phyloP scores from a whole-genome alignment of 1,284 basidiomycete genomes.

The Caloboletus firmus region DNA sequence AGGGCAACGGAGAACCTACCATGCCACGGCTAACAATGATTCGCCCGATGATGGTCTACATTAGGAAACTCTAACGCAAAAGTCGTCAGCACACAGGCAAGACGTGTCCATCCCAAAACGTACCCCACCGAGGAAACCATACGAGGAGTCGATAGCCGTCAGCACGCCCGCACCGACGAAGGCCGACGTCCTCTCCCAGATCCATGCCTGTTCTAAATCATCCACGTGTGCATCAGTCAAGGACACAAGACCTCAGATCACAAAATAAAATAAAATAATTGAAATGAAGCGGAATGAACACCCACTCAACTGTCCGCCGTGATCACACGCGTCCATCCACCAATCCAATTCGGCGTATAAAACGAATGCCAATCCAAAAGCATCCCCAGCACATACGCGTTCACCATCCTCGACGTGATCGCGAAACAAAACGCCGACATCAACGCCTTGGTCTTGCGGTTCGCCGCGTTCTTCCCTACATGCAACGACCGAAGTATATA shows the following conservation, averaged over 20 bases:
- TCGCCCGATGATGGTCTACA: conserved; percentile 67
- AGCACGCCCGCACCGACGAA: conserved; percentile 71
- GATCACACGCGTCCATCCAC: conserved; percentile 62
- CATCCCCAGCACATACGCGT: conserved; percentile 57
- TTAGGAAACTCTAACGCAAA: conserved; percentile 53
- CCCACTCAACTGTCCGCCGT: conserved; percentile 45
- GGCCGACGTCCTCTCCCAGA: conserved; percentile 47
- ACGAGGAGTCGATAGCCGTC: conserved; percentile 63
- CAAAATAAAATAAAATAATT: neutral
- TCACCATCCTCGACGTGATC: conserved; percentile 56
- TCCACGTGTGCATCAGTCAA: neutral
- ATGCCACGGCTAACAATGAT: conserved; percentile 51
- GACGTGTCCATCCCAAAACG: conserved; percentile 15
- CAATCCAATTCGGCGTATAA: conserved; percentile 39
- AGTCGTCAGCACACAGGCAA: conserved; percentile 22
- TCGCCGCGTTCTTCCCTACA: conserved; percentile 49
- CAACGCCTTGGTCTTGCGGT: conserved; percentile 55
- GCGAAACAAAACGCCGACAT: conserved; percentile 36
- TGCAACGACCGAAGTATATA: conserved; percentile 68
- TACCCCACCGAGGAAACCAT: conserved; percentile 53
- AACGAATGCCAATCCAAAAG: conserved; percentile 14
- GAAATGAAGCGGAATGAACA: neutral
- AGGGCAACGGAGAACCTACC: neutral
- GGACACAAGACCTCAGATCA: conserved; percentile 6
- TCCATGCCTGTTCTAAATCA: conserved; percentile 31